A percentile compares a stretch with the other conserved stretches of the same genome.
Conservation (phyloP, 75 land plant genomes). For the Selaginella tamariscina region DNA sequence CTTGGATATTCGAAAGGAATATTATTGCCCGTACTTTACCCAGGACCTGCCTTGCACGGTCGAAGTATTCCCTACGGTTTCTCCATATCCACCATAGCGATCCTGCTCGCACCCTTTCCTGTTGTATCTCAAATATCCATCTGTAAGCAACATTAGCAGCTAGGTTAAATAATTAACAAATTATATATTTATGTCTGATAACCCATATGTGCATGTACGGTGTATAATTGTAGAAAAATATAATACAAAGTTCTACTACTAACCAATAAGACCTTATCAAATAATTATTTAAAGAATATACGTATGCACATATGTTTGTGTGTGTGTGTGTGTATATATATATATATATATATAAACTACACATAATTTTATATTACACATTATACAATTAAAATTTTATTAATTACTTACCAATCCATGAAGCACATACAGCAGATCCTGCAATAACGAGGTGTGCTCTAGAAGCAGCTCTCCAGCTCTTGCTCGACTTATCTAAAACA, state of each 20-base stretch:
- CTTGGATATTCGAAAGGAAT: slow-evolving; percentile 72
- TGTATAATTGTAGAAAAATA: too few species aligned
- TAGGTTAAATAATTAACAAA: too few species aligned
- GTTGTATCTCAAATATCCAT: slow-evolving; percentile 43
- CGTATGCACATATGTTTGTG: too few species aligned
- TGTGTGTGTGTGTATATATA: too few species aligned
- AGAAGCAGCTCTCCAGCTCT: slow-evolving; percentile 66
- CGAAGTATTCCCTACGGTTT: slow-evolving; percentile 80
- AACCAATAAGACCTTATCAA: too few species aligned
- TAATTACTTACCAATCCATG: slow-evolving; percentile 94
- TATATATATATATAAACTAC: too few species aligned
- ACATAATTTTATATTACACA: too few species aligned
- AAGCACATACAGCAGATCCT: slow-evolving; percentile 86
- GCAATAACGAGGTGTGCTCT: slow-evolving; percentile 78
- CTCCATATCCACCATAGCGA: slow-evolving; percentile 98
- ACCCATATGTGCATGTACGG: too few species aligned
- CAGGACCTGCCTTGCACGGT: slow-evolving; percentile 69
- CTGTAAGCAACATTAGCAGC: too few species aligned
- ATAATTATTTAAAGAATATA: too few species aligned
- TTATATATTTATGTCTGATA: background rate
- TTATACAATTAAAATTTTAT: background rate
- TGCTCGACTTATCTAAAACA: slow-evolving; percentile 44
- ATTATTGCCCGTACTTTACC: slow-evolving; percentile 54
- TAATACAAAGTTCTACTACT: too few species aligned
- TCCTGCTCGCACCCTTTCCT: slow-evolving; percentile 45